These are phyloP conservation scores for Aspergillus floridensis DNA, from an alignment of 2,329 filamentous ascomycete species.

Conservation along the genomic window DNA sequence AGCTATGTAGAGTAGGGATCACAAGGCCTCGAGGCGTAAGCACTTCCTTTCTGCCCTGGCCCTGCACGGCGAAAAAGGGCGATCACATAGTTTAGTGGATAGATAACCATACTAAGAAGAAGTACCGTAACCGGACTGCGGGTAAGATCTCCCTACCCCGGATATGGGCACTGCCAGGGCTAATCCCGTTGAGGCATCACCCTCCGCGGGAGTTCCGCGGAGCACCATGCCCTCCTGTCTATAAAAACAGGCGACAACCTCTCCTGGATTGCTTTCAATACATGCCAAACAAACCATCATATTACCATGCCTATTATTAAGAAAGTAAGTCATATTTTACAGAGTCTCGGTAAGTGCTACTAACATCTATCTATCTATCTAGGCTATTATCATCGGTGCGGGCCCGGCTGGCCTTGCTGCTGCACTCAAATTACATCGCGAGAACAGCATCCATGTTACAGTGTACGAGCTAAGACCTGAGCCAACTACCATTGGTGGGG, in stretches of 20 bases:
- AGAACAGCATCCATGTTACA: conserved; percentile 15
- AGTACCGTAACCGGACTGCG: not conserved
- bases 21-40: too few relatives aligned
- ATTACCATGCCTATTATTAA: not conserved
- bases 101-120: too few relatives aligned
- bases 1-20: too few relatives aligned
- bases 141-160: not conserved
- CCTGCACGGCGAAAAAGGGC: too few relatives aligned
- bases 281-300: not conserved
- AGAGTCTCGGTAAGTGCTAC: not conserved
- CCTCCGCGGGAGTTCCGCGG: not conserved
- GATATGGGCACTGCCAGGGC: not conserved
- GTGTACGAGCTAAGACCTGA: conserved; percentile 31
- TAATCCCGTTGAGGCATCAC: not conserved
- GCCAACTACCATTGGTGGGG: conserved; percentile 32
- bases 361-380: not conserved
- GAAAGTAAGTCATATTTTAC: not conserved
- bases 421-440: conserved; percentile 18
- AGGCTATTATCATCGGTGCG: conserved; percentile 24
- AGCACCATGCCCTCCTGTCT: not conserved
- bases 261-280: not conserved
- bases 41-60: too few relatives aligned
- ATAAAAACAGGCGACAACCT: not conserved
- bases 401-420: conserved; percentile 22
- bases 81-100: too few relatives aligned